Evolutionary conservation across 768 basidiomycete species (phyloP).

Genomic region (Rhizopogon vulgaris): DNA sequence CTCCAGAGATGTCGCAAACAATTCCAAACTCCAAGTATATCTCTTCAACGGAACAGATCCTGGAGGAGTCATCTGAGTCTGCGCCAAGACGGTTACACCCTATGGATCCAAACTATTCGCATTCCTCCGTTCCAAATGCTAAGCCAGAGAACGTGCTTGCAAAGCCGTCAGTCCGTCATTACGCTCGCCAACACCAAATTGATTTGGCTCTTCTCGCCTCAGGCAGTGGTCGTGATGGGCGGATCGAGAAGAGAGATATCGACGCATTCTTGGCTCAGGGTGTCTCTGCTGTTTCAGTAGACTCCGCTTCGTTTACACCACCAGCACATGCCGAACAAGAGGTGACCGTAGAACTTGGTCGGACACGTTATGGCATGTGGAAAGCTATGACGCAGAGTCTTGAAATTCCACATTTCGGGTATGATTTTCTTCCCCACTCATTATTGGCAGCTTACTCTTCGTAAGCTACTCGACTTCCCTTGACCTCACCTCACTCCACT

Average conservation of each 20-base stretch:
- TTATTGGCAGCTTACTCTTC: constrained; percentile 1
- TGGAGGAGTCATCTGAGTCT: neutral
- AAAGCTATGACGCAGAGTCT: constrained; percentile 87
- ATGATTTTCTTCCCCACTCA: constrained; percentile 12
- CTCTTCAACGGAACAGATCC: neutral
- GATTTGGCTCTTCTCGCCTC: constrained; percentile 51
- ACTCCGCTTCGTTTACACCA: neutral
- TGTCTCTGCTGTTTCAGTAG: neutral
- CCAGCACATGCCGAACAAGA: constrained; percentile 29
- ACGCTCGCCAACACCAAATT: constrained; percentile 60
- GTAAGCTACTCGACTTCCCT: constrained; percentile 66
- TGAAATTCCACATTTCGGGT: constrained; percentile 83
- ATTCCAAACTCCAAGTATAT: constrained; percentile 7
- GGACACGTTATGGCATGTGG: constrained; percentile 83
- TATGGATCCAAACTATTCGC: constrained; percentile 50
- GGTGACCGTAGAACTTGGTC: constrained; percentile 61
- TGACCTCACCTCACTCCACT: constrained; percentile 66
- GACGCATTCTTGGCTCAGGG: constrained; percentile 45
- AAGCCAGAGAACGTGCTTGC: constrained; percentile 45
- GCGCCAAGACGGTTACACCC: constrained; percentile 42
- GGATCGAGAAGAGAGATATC: constrained; percentile 71
- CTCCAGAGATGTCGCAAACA: neutral
- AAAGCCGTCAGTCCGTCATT: constrained; percentile 72
- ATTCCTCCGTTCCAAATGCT: constrained; percentile 10
- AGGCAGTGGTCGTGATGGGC: constrained; percentile 69